phyloP scores from a whole-genome alignment of 208 protist genomes.

The Crithidia brevicula region DNA sequence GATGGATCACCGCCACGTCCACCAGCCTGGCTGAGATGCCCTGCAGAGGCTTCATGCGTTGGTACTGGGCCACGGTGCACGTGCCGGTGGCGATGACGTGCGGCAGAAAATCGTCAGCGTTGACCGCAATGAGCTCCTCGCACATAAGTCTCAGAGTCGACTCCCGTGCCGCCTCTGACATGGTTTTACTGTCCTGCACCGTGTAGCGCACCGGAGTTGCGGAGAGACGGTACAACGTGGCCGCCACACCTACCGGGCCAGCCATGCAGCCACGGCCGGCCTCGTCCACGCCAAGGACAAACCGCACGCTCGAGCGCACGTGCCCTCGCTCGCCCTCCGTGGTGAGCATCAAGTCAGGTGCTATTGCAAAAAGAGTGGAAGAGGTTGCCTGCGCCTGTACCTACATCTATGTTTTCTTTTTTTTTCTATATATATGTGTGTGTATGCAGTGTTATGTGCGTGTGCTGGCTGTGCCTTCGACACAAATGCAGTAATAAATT shows the following conservation, averaged over 20 bases:
- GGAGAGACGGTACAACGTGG: constrained; percentile 38
- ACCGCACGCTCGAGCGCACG: constrained; percentile 22
- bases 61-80: constrained; percentile 12
- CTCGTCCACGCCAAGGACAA: constrained; percentile 60
- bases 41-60: constrained; percentile 20
- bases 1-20: constrained; percentile 36
- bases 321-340: constrained; percentile 10
- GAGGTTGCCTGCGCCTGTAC: no score
- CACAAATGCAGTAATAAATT: no score
- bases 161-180: constrained; percentile 27
- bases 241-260: constrained; percentile 54
- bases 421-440: no score
- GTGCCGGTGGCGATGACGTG: neutral
- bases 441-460: neutral
- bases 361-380: neutral
- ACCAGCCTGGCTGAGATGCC: constrained; percentile 35
- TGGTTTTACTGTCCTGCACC: constrained; percentile 52
- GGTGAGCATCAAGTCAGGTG: constrained; percentile 2
- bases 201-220: constrained; percentile 10
- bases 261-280: constrained; percentile 65
- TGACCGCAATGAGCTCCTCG: constrained; percentile 7
- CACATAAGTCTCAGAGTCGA: constrained; percentile 30
- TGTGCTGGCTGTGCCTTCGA: no score
- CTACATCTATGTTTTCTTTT: no score
- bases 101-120: neutral